These are phyloP conservation scores for Stachybotrys chartarum DNA, from an alignment of 2,329 filamentous ascomycete species.

Conservation along the genomic window DNA sequence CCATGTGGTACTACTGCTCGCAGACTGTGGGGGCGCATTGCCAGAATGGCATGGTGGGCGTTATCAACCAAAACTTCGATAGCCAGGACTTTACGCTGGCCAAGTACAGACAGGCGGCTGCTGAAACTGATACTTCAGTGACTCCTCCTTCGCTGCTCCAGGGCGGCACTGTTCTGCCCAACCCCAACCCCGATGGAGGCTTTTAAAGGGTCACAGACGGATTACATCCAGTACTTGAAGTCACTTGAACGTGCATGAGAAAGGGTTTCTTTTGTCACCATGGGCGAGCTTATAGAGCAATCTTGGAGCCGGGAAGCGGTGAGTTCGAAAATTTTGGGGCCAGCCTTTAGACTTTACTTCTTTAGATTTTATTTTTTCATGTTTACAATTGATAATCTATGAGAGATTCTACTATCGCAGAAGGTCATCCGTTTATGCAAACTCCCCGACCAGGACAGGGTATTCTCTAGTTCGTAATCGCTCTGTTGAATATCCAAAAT, in stretches of 20 bases:
- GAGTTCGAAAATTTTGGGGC: background rate
- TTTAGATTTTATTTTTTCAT: background rate
- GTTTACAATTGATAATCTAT: background rate
- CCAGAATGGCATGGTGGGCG: constrained; percentile 40
- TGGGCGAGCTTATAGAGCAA: no score
- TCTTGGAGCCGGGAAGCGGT: no score
- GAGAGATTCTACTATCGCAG: no score
- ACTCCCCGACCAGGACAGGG: no score
- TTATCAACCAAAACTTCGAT: constrained; percentile 41
- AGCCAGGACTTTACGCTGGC: constrained; percentile 28
- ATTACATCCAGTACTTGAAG: background rate
- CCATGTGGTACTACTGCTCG: constrained; percentile 38
- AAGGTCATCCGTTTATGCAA: no score
- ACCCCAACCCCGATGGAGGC: constrained; percentile 33
- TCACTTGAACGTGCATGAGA: background rate
- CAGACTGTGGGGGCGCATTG: constrained; percentile 36
- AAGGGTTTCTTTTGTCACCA: no score
- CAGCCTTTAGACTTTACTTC: background rate
- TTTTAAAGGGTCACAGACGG: constrained; percentile 10
- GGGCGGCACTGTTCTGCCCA: constrained; percentile 28
- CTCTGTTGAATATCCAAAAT: no score
- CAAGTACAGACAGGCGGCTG: constrained; percentile 28
- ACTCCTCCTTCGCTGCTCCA: constrained; percentile 21
- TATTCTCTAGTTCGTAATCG: no score
- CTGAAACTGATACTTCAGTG: constrained; percentile 18